These are phyloP conservation scores for grape (Vitis vinifera) DNA, from an alignment of 164 flowering plant genomes.

Conservation along the genomic window DNA sequence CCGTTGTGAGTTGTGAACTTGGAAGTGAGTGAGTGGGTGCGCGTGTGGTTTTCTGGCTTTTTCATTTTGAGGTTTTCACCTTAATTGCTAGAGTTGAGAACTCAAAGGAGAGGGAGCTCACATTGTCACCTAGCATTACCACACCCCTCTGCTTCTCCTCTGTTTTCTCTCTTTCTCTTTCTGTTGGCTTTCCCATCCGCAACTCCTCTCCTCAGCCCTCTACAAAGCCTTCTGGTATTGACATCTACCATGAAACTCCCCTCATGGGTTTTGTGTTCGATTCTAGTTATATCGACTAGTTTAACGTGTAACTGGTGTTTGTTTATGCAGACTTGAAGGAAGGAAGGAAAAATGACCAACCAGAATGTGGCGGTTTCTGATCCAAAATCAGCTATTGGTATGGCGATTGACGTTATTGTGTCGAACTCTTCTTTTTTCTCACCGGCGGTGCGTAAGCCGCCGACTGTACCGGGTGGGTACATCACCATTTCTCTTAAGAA, in stretches of 20 bases:
- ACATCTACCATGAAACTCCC: background rate
- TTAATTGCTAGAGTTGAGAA: too few species aligned
- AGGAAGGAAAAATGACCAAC: conserved; percentile 48
- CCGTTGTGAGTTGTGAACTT: background rate
- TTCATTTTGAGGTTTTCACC: background rate
- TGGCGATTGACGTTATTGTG: conserved; percentile 17
- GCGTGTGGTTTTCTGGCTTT: conserved; percentile 15
- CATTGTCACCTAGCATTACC: background rate
- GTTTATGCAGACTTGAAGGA: background rate
- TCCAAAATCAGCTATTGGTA: conserved; percentile 13
- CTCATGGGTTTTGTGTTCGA: background rate
- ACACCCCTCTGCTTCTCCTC: background rate
- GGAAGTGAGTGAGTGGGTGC: conserved; percentile 2
- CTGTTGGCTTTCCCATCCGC: background rate
- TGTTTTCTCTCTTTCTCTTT: conserved; percentile 2
- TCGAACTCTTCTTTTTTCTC: conserved; percentile 27
- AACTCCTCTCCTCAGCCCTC: too few species aligned
- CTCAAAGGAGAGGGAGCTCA: too few species aligned
- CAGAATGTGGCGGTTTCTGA: conserved; percentile 49
- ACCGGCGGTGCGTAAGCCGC: conserved; percentile 24
- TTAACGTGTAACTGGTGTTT: background rate
- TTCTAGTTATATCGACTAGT: too few species aligned
- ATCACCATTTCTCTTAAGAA: conserved; percentile 31
- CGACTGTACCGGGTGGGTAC: conserved; percentile 16
- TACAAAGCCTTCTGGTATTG: background rate